Evolutionary conservation across 2,329 filamentous ascomycete species (phyloP), one percentile per base, ranked within the genome.

Genomic region (Colletotrichum shisoi): DNA sequence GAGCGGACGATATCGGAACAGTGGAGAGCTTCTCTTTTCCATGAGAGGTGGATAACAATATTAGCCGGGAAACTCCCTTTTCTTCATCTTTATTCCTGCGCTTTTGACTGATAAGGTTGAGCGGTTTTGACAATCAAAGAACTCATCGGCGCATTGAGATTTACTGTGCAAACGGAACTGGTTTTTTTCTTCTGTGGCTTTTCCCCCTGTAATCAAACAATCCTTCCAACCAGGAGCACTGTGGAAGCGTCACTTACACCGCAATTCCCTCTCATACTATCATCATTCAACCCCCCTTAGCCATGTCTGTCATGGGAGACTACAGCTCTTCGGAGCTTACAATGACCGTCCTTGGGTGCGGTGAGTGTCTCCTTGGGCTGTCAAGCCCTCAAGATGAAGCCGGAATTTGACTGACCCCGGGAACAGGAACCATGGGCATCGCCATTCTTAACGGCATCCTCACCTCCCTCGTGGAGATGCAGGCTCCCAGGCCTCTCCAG

Each of bases 391-490:
- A 37, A 4, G 8, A 51, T 8, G 51, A 45, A 39, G 8, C 19
- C 12, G 4, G 11, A 40, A 17, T 52, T 65, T 73, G 48, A 56
- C 67, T 73, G 49, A 73, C 59, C 7, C 34, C 3, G 4, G 8
- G 11, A 44, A 42, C 72, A 93, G 91, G 92, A 71, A 94, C 89
- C 60, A 91, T 96, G 87, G 93, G 93, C 67, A 91, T 92, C 68
- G 92, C 92, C 65, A 94, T 96, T 72, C 86, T 96, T 64, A 89
- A 86, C 62, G 93, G 92, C 70, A 90, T 97, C 74, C 85, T 96
- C 72, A 83, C 87, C 68, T 91, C 91, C 12, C 84, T 95, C 51
- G 80, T 81, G 45, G 83, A 69, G 71, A 79, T 84, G 76, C 81
- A 81, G 62, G 80, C 77, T 27, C 79, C 79, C 57, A 79, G 79